Base-by-base conservation (phyloP, 306 rosid genomes). In the Cucumis hystrix region DNA sequence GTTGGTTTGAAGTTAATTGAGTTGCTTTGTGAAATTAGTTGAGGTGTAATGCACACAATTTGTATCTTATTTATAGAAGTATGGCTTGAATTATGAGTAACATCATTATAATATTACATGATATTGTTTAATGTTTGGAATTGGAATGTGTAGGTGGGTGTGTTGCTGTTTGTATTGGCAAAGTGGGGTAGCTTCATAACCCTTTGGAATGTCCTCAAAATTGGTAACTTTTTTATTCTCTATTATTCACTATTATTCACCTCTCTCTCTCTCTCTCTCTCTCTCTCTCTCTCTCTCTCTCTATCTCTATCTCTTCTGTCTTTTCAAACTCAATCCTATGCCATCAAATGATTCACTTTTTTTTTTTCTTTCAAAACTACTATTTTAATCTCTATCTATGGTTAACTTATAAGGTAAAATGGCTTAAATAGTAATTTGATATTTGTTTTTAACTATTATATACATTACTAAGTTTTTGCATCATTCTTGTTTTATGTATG, bases 171-270 rank as follows among this genome's bases (percentile, higher is more conserved):
- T 81, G 90, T 91, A 79, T 83, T 93, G 75, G 98, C 98, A 4
- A 91, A 93, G 83, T 87, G 98, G 82, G 97, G 98, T 71, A 91
- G 85, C 83, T 88, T 82, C 86, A 83, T 93, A 74, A 90, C 98
- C 74, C 78, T 91, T 83, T 91, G 98, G 98, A 93, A 89, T 37
- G 84, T 91, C 88, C 73, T 79, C 68, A 91, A 90, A 84, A 82
- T 85, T 14, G 91, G 98, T 91, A 75, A 70, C 83, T 78, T 77
- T 20, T 41, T 9, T 0, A 41, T 1, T 41, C 9, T 10, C 9
- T 41, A 23, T 23, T 23, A 23, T 23, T 23, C 25, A 57, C 10
- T 49, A 49, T 49, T 49, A 54, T 54, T 54, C 15, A 54, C 58
- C 2, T 9, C 6, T 6, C 58, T 15, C 12, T 51, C 17, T 51